phyloP scores from a whole-genome alignment of 768 basidiomycete genomes.

The Tricholoma bakamatsutake region DNA sequence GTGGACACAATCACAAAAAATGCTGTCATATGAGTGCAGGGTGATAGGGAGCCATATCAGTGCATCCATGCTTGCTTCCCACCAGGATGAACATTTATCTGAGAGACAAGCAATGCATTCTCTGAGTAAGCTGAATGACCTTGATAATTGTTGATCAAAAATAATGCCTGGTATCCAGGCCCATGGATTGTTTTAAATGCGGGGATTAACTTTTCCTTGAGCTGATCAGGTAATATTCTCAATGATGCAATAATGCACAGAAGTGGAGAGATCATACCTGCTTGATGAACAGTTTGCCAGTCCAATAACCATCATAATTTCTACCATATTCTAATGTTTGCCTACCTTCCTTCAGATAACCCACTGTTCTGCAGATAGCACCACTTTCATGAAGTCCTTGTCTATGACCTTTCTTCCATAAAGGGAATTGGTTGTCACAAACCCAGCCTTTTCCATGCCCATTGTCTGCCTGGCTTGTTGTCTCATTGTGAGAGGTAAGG shows the following conservation, averaged over 20 bases:
- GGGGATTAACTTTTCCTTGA: not conserved
- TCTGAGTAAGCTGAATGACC: not conserved
- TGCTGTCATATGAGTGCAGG: too few species aligned
- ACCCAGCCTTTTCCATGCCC: constrained; percentile 21
- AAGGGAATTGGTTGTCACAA: constrained; percentile 1
- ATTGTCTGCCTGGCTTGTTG: constrained; percentile 29
- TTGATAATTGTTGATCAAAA: not conserved
- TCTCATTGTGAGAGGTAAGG: not conserved
- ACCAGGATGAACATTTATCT: constrained; percentile 24
- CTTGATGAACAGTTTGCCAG: constrained; percentile 20
- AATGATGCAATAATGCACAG: not conserved
- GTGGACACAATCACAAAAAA: too few species aligned
- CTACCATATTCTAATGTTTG: too few species aligned
- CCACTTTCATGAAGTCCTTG: not conserved
- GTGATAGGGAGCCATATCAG: too few species aligned
- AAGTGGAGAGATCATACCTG: too few species aligned
- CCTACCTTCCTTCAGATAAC: not conserved
- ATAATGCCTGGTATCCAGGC: constrained; percentile 1
- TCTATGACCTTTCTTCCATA: not conserved
- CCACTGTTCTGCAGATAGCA: constrained; percentile 7
- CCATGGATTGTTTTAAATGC: not conserved
- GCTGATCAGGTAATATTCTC: not conserved
- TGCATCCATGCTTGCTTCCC: not conserved
- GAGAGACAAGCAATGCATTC: not conserved
- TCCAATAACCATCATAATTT: constrained; percentile 19